Evolutionary conservation across 495 filamentous ascomycete species (phyloP).

Genomic region (Lasiosphaeris hirsuta): DNA sequence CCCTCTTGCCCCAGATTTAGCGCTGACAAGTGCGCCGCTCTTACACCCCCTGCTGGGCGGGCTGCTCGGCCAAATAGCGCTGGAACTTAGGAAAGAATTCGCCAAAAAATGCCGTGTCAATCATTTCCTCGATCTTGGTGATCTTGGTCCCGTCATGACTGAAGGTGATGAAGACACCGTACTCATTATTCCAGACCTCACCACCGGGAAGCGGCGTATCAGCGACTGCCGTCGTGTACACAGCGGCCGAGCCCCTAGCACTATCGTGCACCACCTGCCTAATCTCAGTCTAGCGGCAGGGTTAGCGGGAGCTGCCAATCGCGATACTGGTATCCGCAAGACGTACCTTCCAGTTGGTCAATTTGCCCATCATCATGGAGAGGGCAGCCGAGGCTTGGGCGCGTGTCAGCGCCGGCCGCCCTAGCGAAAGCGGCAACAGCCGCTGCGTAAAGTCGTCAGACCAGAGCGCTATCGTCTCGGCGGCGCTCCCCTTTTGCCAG

Average conservation of each 20-base stretch:
- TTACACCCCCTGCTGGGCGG: background rate
- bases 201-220: background rate
- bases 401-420: background rate
- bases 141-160: background rate
- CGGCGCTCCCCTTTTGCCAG: background rate
- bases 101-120: background rate
- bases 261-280: background rate
- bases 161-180: background rate
- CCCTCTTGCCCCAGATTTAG: background rate
- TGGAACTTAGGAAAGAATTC: background rate
- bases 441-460: background rate
- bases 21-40: background rate
- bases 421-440: background rate
- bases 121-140: conserved; percentile 1
- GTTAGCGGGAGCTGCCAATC: background rate
- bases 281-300: too few species aligned
- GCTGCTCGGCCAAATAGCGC: background rate
- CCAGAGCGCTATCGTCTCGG: background rate
- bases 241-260: background rate
- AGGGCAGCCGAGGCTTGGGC: background rate
- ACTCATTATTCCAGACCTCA: background rate
- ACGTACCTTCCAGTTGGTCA: background rate
- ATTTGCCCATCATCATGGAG: background rate
- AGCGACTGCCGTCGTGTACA: background rate
- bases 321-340: background rate